Conservation (phyloP, 2,329 filamentous ascomycete genomes). For the Neonectria sp. region DNA sequence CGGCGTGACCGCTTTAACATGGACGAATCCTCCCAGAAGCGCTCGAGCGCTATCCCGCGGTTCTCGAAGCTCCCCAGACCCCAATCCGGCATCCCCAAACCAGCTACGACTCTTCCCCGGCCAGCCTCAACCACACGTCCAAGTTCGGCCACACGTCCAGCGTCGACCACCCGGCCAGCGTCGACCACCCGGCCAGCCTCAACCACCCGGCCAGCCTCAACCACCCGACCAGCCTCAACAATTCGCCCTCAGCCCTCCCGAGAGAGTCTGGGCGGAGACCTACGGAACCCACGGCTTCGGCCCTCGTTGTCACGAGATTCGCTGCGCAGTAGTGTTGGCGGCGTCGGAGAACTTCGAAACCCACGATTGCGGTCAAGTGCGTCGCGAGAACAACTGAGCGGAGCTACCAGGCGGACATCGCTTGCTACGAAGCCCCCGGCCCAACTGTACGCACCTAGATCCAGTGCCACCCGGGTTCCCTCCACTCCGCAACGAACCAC, state of each 20-base stretch:
- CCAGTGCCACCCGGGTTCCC: slow-evolving; percentile 33
- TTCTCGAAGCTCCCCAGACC: slow-evolving; percentile 57
- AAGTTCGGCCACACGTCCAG: not conserved
- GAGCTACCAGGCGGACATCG: slow-evolving; percentile 42
- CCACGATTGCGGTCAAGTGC: slow-evolving; percentile 57
- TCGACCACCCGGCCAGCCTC: slow-evolving; percentile 3
- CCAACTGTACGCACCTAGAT: slow-evolving; percentile 36
- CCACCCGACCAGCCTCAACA: slow-evolving; percentile 12
- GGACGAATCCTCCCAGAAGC: slow-evolving; percentile 54
- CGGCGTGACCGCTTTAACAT: slow-evolving; percentile 38
- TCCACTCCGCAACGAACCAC: slow-evolving; percentile 40
- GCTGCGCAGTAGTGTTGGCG: slow-evolving; percentile 47
- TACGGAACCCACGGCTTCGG: slow-evolving; percentile 60
- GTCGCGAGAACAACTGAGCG: slow-evolving; percentile 57
- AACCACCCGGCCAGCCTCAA: slow-evolving; percentile 22
- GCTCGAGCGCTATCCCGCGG: slow-evolving; percentile 55
- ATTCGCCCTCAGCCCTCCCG: slow-evolving; percentile 50
- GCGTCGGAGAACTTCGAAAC: slow-evolving; percentile 52
- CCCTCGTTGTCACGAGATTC: slow-evolving; percentile 58
- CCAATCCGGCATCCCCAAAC: slow-evolving; percentile 52
- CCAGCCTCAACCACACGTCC: slow-evolving; percentile 37
- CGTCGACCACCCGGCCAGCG: slow-evolving; percentile 22
- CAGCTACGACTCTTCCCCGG: slow-evolving; percentile 42
- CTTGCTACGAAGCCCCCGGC: slow-evolving; percentile 39
- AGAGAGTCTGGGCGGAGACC: slow-evolving; percentile 49